These are phyloP conservation scores for Colletotrichum lupini DNA, from an alignment of 2,329 filamentous ascomycete species.

Conservation along the genomic window DNA sequence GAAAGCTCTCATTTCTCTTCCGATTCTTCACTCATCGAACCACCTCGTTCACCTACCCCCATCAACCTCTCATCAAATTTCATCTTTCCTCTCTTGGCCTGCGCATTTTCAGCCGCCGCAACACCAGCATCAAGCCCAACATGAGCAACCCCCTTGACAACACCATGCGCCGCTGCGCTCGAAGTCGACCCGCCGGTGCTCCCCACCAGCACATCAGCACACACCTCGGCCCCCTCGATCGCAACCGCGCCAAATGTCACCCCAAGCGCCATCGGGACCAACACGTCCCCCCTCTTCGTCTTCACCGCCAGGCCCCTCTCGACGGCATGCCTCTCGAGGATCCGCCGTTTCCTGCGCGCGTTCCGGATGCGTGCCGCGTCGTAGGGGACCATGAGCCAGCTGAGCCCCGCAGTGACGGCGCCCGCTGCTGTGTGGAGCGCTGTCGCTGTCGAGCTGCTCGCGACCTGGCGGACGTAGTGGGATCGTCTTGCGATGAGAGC, in stretches of 20 bases:
- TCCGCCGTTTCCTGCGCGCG: slow-evolving; percentile 53
- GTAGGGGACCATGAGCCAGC: slow-evolving; percentile 5
- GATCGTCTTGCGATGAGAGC: slow-evolving; percentile 48
- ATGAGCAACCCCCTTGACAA: slow-evolving; percentile 1
- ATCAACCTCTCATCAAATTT: neutral
- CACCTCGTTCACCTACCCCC: neutral
- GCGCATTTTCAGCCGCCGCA: slow-evolving; percentile 1
- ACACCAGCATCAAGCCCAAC: slow-evolving; percentile 11
- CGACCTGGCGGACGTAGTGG: slow-evolving; percentile 54
- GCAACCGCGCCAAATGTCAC: slow-evolving; percentile 9
- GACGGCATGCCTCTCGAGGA: slow-evolving; percentile 48
- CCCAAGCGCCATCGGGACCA: slow-evolving; percentile 3
- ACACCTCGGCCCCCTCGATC: neutral
- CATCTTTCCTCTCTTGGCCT: neutral
- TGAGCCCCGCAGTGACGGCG: slow-evolving; percentile 44
- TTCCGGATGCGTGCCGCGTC: slow-evolving; percentile 52
- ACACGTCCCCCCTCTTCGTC: slow-evolving; percentile 6
- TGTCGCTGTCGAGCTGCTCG: slow-evolving; percentile 48
- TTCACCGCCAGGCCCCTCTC: neutral
- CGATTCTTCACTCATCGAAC: neutral
- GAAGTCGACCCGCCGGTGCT: neutral
- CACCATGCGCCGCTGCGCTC: neutral
- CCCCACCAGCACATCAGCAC: neutral
- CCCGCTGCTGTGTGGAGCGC: slow-evolving; percentile 50
- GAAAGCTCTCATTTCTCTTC: neutral